phyloP scores from a whole-genome alignment of 345 rosid genomes.

The Heritiera fomes region DNA sequence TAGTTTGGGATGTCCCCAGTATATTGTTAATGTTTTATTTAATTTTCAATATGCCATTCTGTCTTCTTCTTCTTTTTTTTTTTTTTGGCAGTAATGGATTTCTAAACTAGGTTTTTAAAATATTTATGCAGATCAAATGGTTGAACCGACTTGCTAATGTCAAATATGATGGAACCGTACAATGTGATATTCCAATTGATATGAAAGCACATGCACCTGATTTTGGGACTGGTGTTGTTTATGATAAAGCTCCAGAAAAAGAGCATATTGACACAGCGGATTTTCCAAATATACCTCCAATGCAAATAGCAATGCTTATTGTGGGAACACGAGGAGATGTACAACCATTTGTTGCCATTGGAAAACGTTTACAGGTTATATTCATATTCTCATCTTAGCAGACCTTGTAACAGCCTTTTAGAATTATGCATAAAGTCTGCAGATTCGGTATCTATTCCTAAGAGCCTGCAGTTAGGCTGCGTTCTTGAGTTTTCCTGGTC shows the following conservation, averaged over 20 bases:
- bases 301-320: conserved; percentile 66
- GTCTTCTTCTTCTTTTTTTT: no score
- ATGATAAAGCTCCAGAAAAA: conserved; percentile 41
- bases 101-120: background rate
- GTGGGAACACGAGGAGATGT: conserved; percentile 94
- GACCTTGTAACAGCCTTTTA: conserved; percentile 8
- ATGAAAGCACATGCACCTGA: conserved; percentile 52
- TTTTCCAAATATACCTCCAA: conserved; percentile 55
- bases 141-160: conserved; percentile 90
- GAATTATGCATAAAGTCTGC: background rate
- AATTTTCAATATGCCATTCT: background rate
- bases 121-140: conserved; percentile 63
- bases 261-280: conserved; percentile 64
- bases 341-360: conserved; percentile 89
- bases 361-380: conserved; percentile 74
- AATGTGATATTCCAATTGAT: conserved; percentile 77
- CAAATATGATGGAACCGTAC: conserved; percentile 93
- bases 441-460: background rate
- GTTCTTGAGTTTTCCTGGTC: background rate
- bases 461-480: background rate
- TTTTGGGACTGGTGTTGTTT: conserved; percentile 34
- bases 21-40: background rate
- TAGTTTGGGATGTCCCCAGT: background rate
- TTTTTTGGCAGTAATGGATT: conserved; percentile 1
- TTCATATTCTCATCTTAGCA: background rate